These are phyloP conservation scores for Cardamine resedifolia DNA, from an alignment of 345 rosid species.

Conservation along the genomic window DNA sequence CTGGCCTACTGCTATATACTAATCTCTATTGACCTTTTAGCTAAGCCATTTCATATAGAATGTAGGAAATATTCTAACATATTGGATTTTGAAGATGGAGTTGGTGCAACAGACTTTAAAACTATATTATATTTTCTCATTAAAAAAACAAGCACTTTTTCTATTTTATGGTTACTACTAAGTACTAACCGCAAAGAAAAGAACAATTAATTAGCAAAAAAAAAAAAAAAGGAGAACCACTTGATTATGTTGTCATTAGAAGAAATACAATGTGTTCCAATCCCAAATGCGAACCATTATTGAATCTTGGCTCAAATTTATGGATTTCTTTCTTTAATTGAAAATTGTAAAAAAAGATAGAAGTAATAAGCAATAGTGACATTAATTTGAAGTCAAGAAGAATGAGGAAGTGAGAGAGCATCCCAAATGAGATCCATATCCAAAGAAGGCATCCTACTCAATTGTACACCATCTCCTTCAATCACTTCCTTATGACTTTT, in stretches of 20 bases:
- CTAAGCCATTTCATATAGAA: neutral
- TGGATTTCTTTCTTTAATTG: neutral
- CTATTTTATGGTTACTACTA: slow-evolving; percentile 27
- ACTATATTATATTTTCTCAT: slow-evolving; percentile 3
- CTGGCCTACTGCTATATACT: neutral
- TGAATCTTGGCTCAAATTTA: slow-evolving; percentile 20
- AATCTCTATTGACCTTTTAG: slow-evolving; percentile 16
- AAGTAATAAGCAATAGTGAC: neutral
- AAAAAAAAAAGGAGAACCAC: slow-evolving; percentile 17
- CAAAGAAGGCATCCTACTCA: slow-evolving; percentile 96
- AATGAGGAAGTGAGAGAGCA: slow-evolving; percentile 60
- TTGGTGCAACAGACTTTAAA: slow-evolving; percentile 28
- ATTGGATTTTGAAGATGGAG: slow-evolving; percentile 33
- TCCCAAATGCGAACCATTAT: slow-evolving; percentile 6
- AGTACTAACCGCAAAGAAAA: slow-evolving; percentile 27
- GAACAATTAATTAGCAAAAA: slow-evolving; percentile 19
- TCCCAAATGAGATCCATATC: slow-evolving; percentile 99
- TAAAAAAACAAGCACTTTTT: slow-evolving; percentile 7
- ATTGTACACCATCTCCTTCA: slow-evolving; percentile 68
- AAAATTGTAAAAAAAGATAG: neutral
- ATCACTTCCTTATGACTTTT: slow-evolving; percentile 36
- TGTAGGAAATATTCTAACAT: neutral
- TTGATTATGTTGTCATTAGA: slow-evolving; percentile 7
- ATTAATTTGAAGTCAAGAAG: slow-evolving; percentile 44
- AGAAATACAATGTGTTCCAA: slow-evolving; percentile 18